Base-by-base conservation (phyloP, 345 rosid species). In the Moricandia arvensis region DNA sequence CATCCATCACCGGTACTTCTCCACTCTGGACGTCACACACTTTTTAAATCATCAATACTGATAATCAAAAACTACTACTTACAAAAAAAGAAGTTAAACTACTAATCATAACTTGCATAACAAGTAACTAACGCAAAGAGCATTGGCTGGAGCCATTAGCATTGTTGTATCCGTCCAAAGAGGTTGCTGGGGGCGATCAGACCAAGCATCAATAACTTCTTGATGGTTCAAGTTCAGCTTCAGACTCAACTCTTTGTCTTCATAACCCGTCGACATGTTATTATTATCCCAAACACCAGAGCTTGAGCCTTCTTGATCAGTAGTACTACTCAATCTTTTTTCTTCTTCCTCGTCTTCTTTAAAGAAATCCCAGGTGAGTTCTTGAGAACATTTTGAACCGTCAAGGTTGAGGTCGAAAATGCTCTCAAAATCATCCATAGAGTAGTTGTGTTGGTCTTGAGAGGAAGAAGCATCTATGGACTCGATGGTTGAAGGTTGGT, bases 171-270 rank as follows among this genome's bases (percentile, higher is more conserved):
- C 80, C 4, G 86, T 80, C 87, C 75, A 81, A 4, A 83, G 79
- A 8, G 87, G 66, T 27, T 72, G 55, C 13, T 87, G 71, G 2
- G 81, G 69, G 1, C 85, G 83, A 71, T 89, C 88, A 30, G 83
- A 86, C 92, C 94, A 89, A 15, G 93, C 91, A 73, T 86, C 86
- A 77, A 91, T 71, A 8, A 86, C 91, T 33, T 87, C 83, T 80
- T 89, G 87, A 83, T 91, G 89, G 80, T 91, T 89, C 82, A 89
- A 71, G 62, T 89, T 91, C 84, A 89, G 71, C 66, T 85, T 85
- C 84, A 87, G 76, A 68, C 80, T 74, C 30, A 73, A 69, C 45
- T 55, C 80, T n/a, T 77, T 79, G 6, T 82, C 80, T 70, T 80
- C 81, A 10, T 69, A 80, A 75, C 85, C 84, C 5, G 58, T 60